These are phyloP conservation scores for Aspergillus sp. DNA, from an alignment of 2,329 filamentous ascomycete genomes.

Conservation along the genomic window DNA sequence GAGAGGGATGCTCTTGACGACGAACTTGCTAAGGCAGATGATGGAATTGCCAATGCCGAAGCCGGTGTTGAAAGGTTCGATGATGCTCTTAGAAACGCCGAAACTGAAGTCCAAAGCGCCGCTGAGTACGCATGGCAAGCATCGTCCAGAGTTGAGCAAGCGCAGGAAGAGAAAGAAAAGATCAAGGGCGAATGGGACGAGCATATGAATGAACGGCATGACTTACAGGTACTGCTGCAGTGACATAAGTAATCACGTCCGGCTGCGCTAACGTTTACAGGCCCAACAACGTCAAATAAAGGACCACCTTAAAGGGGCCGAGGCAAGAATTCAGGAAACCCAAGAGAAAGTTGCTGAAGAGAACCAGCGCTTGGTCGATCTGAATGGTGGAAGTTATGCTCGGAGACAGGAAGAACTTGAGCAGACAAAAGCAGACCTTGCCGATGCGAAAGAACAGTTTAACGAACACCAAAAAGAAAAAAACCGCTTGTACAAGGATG, in stretches of 20 bases:
- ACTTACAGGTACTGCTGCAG: constrained; percentile 45
- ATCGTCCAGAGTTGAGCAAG: constrained; percentile 41
- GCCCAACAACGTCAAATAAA: constrained; percentile 66
- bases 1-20: constrained; percentile 34
- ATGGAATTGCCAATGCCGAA: constrained; percentile 50
- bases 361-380: constrained; percentile 58
- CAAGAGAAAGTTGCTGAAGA: constrained; percentile 48
- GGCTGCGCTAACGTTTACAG: constrained; percentile 38
- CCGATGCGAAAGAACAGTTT: constrained; percentile 44
- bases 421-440: constrained; percentile 52
- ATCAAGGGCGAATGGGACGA: constrained; percentile 53
- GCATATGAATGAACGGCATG: constrained; percentile 53
- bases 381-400: constrained; percentile 67
- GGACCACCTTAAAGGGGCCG: constrained; percentile 54
- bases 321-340: constrained; percentile 41
- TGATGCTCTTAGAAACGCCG: constrained; percentile 44
- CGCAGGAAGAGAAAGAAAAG: constrained; percentile 48
- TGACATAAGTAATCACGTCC: neutral
- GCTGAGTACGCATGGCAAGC: constrained; percentile 43
- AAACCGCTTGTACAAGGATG: constrained; percentile 33
- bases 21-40: constrained; percentile 36
- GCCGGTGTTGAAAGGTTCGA: constrained; percentile 44
- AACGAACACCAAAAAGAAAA: constrained; percentile 40
- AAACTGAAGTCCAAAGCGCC: constrained; percentile 38
- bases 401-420: constrained; percentile 60